Base-by-base conservation (phyloP, 495 filamentous ascomycete species). In the Annulohypoxylon bovei region DNA sequence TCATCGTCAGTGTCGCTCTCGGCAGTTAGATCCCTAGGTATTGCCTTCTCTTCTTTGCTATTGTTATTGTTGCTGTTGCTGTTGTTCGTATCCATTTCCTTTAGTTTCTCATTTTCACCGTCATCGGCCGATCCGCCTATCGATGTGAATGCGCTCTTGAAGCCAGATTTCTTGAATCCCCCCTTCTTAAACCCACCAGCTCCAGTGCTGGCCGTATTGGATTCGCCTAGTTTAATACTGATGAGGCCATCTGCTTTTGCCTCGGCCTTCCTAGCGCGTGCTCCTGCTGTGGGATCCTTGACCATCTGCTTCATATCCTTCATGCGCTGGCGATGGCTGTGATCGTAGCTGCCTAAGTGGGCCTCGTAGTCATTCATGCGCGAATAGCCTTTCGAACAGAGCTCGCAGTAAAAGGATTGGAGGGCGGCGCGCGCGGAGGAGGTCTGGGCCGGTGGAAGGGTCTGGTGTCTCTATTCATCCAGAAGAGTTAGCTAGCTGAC, bases 331-430 rank as follows among this genome's bases (percentile, higher is more conserved):
- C 88, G 88, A 76, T 92, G 90, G 57, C 82, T 85, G 79, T 92
- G 90, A 72, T 92, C 90, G 77, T 92, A 92, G 62, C 87, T 89
- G 65, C 83, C 82, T 25, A 91, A 85, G 74, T 92, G 90, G 23
- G 87, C 86, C 73, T 91, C 89, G 73, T 88, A 91, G 67, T 91
- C 89, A 72, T 89, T 88, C 84, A 89, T 88, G 58, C 89, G 89
- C 12, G 81, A 82, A 79, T 92, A 92, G 68, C 89, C 88, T 79
- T 92, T 90, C 40, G 83, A 80, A 74, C 90, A 92, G 61, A 92
- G 80, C 42, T 89, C 84, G 81, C 91, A 99, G 80, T 92, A 93
- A 82, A 99, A 97, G 27, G 92, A 88, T 70, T 91, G 92, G n/a
- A 91, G 84, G 4, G 95, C 95, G 73, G 93, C 92, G 35, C 93